Evolutionary conservation across 768 basidiomycete species (phyloP), one percentile per base, ranked within the genome.

Genomic region (Suillus clintonianus): DNA sequence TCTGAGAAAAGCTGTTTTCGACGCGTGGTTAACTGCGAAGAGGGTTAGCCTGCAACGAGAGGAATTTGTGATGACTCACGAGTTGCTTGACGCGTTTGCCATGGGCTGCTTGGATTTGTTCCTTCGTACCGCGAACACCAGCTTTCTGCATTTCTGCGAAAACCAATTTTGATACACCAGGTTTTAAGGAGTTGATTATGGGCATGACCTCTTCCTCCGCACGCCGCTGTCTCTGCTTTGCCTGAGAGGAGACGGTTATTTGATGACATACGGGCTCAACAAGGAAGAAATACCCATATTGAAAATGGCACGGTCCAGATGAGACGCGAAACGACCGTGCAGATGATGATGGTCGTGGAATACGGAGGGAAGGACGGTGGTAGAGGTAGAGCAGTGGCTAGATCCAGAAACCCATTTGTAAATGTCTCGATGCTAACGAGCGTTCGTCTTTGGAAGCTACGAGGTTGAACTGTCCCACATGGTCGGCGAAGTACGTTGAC

Each of bases 301-400:
- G 90, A 85, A 62, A 90, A 79, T 37, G 92, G 92, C 14, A 91
- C 80, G 6, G 91, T 84, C 61, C 83, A 66, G 2, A 80, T 80
- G 34, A 88, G 77, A 69, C 92, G 86, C 45, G 85, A 81, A 15
- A 83, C 71, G 43, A 91, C 71, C 3, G 92, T 88, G 61, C 86
- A 80, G 4, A 92, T 70, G 59, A 94, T 88, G 63, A 94, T 92
- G 2, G 91, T 88, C 2, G 86, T 83, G 7, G 92, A 85, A 75
- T 94, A 94, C 0, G 86, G 76, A 0, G 92, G 91, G 66, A 86
- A 80, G 11, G 82, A 83, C 1, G 87, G 80, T 27, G 92, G 90
- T 67, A 86, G 79, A 2, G 92, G 92, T n/a, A 93, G 78, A 4
- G 89, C 90, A 42, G 86, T 71, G 27, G 92, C 89, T 56, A 93